Percentiles rank a stretch among this genome's conserved stretches.
Conservation (phyloP, 805 yeast species). For the Kuraishia piskuri region DNA sequence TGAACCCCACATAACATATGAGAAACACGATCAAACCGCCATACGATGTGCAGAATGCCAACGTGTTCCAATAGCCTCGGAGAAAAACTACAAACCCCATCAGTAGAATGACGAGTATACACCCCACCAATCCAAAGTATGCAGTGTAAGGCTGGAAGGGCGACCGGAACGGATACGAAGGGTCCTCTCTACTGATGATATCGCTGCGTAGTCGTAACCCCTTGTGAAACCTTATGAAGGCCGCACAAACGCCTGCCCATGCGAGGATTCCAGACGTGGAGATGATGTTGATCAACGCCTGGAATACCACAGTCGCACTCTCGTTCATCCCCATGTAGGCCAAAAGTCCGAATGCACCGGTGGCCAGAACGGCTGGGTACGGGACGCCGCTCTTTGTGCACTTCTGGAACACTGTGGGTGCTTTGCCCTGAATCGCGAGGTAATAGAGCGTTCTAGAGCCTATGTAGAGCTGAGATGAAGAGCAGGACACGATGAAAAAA, state of each 20-base stretch:
- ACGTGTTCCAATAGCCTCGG: constrained; percentile 46
- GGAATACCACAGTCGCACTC: constrained; percentile 46
- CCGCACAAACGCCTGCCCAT: constrained; percentile 44
- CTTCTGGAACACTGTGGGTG: constrained; percentile 31
- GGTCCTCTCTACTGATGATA: constrained; percentile 53
- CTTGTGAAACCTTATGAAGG: constrained; percentile 55
- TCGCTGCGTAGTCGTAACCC: constrained; percentile 57
- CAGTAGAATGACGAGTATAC: constrained; percentile 38
- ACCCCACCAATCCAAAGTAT: constrained; percentile 49
- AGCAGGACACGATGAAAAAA: constrained; percentile 38
- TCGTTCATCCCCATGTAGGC: constrained; percentile 44
- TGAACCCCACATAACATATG: constrained; percentile 39
- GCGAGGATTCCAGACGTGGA: constrained; percentile 60
- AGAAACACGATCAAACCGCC: constrained; percentile 49
- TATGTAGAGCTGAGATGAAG: constrained; percentile 38
- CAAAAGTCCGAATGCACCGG: constrained; percentile 44
- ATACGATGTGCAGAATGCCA: constrained; percentile 58
- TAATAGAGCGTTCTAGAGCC: constrained; percentile 38
- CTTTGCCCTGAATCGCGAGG: constrained; percentile 35
- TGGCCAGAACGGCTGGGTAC: constrained; percentile 44
- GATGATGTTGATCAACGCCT: constrained; percentile 46
- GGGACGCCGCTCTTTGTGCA: constrained; percentile 41
- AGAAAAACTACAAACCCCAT: constrained; percentile 61
- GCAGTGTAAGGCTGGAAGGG: constrained; percentile 68
- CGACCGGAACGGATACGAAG: constrained; percentile 58